Evolutionary conservation across 176 grass and related monocot species (phyloP), one percentile per base, ranked within the genome.

Genomic region (Carex myosuroides): DNA sequence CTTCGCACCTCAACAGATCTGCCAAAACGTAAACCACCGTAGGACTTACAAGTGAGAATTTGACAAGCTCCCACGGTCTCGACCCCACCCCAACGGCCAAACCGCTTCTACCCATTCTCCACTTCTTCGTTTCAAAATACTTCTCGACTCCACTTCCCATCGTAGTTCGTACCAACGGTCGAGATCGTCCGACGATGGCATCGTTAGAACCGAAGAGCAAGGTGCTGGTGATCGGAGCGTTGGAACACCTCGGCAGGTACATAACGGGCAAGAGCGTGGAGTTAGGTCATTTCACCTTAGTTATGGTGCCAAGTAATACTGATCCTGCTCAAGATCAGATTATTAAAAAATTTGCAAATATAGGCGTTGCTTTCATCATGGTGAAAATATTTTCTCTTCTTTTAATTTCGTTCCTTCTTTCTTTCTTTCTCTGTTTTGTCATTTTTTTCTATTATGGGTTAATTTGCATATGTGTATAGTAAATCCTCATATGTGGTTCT

Each of bases 201-300:
- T 61, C 59, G 17, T 21, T 18, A 7, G 6, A 61, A 18, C 6
- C 6, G 59, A 84, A 84, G 64, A 84, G 81, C 46, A 84, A 37
- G 64, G 59, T 84, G 50, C 64, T 85, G 30, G 52, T 85, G 54
- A 85, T 85, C 2, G 83, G 83, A 3, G 50, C 32, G 6, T 59
- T 70, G 32, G 83, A 58, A 12, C 60, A 85, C 53, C 42, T 85
- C 8, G 83, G 83, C 1, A 85, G 63, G 17, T 75, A 46, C 66
- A 85, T 85, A 33, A 5, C 14, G 13, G 5, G 68, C 68, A 39
- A 39, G 67, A 75, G 53, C 52, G 68, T n/a, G 53, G 4, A 17
- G 68, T 22, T 24, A 11, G 68, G 83, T 48, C 83, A 76, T 58
- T 52, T 3, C 52, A 75, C 83, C 50, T 46, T 44, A 33, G 66